phyloP scores from a whole-genome alignment of 2,329 filamentous ascomycete species.

The Blastomyces parvus region DNA sequence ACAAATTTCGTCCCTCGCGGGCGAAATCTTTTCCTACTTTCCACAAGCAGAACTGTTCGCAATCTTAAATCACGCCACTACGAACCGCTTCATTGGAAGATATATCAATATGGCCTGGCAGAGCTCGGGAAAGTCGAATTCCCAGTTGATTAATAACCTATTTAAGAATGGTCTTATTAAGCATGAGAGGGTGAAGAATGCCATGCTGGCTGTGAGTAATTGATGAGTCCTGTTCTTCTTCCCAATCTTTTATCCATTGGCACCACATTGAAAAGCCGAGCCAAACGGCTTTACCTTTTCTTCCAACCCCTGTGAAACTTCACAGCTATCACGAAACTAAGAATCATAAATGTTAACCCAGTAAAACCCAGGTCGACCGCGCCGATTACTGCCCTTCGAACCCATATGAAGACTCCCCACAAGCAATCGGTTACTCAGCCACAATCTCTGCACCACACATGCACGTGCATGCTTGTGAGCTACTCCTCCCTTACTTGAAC shows the following conservation, averaged over 20 bases:
- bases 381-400: conserved; percentile 64
- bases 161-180: conserved; percentile 62
- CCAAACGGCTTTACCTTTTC: neutral
- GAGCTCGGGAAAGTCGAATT: conserved; percentile 66
- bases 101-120: conserved; percentile 71
- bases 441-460: conserved; percentile 67
- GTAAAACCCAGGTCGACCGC: conserved; percentile 62
- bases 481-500: conserved; percentile 49
- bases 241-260: neutral
- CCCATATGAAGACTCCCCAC: conserved; percentile 66
- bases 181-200: conserved; percentile 61
- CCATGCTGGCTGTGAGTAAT: conserved; percentile 59
- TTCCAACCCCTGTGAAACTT: neutral
- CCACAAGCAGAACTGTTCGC: neutral
- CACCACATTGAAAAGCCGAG: neutral
- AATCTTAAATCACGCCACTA: neutral
- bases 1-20: neutral
- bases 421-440: conserved; percentile 56
- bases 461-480: conserved; percentile 58
- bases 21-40: neutral
- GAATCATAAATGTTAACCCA: neutral
- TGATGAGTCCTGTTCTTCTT: neutral
- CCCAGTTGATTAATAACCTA: conserved; percentile 68
- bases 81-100: conserved; percentile 8
- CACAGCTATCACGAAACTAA: neutral